Conservation (phyloP, 2,329 filamentous ascomycete genomes). For the Claviceps fusiformis region DNA sequence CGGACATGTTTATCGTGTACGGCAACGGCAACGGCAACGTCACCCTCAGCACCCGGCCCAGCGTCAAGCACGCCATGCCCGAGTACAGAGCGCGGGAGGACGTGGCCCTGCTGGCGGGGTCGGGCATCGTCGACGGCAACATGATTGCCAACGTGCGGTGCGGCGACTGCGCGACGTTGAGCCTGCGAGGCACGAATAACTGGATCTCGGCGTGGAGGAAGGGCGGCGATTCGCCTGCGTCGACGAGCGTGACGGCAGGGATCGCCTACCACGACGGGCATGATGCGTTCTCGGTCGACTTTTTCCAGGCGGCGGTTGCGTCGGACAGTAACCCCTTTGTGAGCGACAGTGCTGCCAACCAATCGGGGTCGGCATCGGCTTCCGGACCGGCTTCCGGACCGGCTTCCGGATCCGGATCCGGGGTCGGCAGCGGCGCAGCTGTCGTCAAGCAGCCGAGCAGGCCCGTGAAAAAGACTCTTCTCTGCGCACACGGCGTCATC, state of each 20-base stretch:
- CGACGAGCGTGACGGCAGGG: conserved; percentile 22
- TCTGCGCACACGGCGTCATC: conserved; percentile 41
- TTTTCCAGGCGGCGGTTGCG: conserved; percentile 31
- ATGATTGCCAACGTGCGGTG: conserved; percentile 50
- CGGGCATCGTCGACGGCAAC: conserved; percentile 34
- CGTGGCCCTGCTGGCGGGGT: conserved; percentile 43
- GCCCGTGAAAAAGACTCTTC: conserved; percentile 14
- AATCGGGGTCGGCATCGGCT: no score
- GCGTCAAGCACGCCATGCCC: conserved; percentile 34
- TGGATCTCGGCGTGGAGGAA: conserved; percentile 45
- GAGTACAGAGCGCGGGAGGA: conserved; percentile 27
- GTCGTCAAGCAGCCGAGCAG: conserved; percentile 4
- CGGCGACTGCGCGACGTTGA: conserved; percentile 35
- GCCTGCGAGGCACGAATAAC: conserved; percentile 24
- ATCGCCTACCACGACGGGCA: conserved; percentile 35
- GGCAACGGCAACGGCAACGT: conserved; percentile 43
- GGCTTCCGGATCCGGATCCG: no score
- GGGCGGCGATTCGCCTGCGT: conserved; percentile 31
- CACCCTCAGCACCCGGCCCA: conserved; percentile 44
- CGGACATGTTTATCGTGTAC: conserved; percentile 52
- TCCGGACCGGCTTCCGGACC: no score
- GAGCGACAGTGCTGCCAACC: background rate
- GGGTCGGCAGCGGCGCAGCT: background rate
- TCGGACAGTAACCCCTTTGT: conserved; percentile 41
- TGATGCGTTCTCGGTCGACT: conserved; percentile 31